These are phyloP conservation scores for Salvia sclarea DNA, from an alignment of 305 asterid species.

Conservation along the genomic window DNA sequence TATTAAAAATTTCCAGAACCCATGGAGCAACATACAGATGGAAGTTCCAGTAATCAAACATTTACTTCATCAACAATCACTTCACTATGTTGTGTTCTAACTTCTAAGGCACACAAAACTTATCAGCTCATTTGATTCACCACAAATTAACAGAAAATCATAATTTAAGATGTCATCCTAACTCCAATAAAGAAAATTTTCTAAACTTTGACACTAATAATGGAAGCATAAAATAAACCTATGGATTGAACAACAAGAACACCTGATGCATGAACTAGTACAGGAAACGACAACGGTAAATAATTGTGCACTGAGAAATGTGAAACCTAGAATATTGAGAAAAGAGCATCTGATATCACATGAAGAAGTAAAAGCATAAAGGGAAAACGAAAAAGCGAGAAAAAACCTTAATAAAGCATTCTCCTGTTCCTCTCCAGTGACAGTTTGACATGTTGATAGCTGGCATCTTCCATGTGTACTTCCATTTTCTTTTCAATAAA, in stretches of 20 bases:
- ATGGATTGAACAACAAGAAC: background rate
- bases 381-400: background rate
- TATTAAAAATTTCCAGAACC: background rate
- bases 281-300: background rate
- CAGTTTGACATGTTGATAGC: constrained; percentile 61
- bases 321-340: constrained; percentile 8
- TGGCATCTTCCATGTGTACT: constrained; percentile 72
- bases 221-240: background rate
- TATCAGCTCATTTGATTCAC: background rate
- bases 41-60: constrained; percentile 15
- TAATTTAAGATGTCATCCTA: too few species aligned
- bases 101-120: background rate
- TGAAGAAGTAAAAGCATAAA: constrained; percentile 20
- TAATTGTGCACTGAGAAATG: constrained; percentile 7
- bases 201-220: background rate
- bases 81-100: background rate
- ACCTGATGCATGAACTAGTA: background rate
- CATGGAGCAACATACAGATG: background rate
- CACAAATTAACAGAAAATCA: too few species aligned
- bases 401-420: constrained; percentile 63
- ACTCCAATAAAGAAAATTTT: background rate
- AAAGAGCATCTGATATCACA: constrained; percentile 1
- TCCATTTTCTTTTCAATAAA: constrained; percentile 61
- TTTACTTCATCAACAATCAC: background rate
- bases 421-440: constrained; percentile 88